Base-by-base conservation (phyloP, 352 stramenopile species). In the Globisporangium abappressorium region DNA sequence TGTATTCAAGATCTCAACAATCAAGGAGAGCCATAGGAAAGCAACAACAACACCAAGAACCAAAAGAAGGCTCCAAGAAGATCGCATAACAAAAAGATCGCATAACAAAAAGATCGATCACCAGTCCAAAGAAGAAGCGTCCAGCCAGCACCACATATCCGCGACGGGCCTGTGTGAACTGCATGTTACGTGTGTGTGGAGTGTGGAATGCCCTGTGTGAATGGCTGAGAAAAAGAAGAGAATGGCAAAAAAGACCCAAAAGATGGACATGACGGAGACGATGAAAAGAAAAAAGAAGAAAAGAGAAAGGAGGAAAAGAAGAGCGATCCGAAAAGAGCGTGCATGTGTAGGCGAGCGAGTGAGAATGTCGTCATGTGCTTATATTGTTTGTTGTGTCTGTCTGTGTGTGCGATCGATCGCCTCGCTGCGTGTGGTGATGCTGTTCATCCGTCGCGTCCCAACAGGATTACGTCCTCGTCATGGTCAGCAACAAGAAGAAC, bases 401-500 rank as follows among this genome's bases (percentile, higher is more conserved):
- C 65, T 77, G 61, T 76, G 12, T 72, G 33, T 73, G 63, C 74
- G 38, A 30, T 18, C 60, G 30, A 22, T 24, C 53, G 20, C 59
- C 51, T 43, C 47, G 41, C 54, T 59, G 59, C 55, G 65, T 65
- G 56, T 66, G 57, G 38, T 62, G 33, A 56, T 54, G 38, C 20
- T 36, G 43, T 38, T 57, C 38, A 46, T 47, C 54, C 36, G 58
- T 72, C 57, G 72, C 55, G 66, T 41, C 55, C 62, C 59, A 64
- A 66, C 72, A 93, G 85, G 85, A 95, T 77, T 95, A 92, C 70
- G 84, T 95, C 57, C 81, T 91, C 65, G 82, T 92, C 33, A 92
- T 95, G 87, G 86, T 95, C 66, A 76, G 80, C 75, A 95, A 93
- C 79, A 91, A 92, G 79, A 93, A 93, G 73, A 89, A 80, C 59